Base-by-base conservation (phyloP, 257 asterid species). In the Solanum chmielewskii region DNA sequence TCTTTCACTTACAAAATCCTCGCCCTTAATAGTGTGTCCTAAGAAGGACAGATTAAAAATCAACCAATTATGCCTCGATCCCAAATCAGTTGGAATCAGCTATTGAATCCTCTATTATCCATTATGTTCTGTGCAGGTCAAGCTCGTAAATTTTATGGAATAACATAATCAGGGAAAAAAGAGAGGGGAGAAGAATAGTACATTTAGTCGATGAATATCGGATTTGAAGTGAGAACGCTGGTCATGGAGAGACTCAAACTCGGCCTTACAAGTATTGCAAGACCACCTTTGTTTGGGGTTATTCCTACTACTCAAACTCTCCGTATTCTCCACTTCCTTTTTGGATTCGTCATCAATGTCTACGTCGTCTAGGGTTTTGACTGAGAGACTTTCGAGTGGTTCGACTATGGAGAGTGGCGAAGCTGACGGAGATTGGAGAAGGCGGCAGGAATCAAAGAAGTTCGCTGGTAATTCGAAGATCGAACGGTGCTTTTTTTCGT, bases 191-290 rank as follows among this genome's bases (percentile, higher is more conserved):
- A 31, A 81, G 33, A 25, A 45, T 35, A 88, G 27, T 90, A 97
- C 99, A 88, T 97, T 97, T 87, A 97, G 92, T 60, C 99, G 98
- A 89, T 97, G 99, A 88, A 97, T 89, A 89, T 95, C 99, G 85
- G 98, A 97, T 89, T 96, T 95, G 90, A 97, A 97, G 91, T 97
- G 99, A 70, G 92, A 91, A 29, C 99, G 97, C 90, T 97, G 99
- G 87, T 94, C 98, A 13, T 39, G 91, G 41, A 97, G 98, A 69
- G 99, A 97, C 87, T 97, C 98, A 90, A 97, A 97, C 88, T 95
- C 98, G 27, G 94, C 92, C 86, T 94, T 95, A 87, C 99, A 97
- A 39, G 98, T 95, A 89, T 89, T 94, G 92, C 99, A 97, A 77
- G 98, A 92, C 99, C 98, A 97, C 89, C 95, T 93, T 90, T 93